A percentile compares a stretch with the other conserved stretches of the same genome.
Conservation (phyloP, 345 rosid genomes). For the Psidium friedrichsthalianum region DNA sequence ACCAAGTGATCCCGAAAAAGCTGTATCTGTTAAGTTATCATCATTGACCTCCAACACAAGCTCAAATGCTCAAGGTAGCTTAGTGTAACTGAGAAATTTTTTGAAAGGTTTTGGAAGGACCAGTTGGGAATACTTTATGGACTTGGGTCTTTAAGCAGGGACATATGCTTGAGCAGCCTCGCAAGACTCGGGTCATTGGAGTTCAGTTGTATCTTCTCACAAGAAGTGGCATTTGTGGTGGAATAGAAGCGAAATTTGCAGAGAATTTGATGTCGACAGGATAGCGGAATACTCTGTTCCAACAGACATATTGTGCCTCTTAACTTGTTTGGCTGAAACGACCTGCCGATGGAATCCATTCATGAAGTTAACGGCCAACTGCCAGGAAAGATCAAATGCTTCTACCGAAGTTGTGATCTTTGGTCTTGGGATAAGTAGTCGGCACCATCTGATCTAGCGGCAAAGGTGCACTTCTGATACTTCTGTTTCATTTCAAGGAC, state of each 20-base stretch:
- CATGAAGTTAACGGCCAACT: not conserved
- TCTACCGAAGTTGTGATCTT: not conserved
- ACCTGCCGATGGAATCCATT: not conserved
- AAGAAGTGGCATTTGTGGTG: not conserved
- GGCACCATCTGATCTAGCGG: not conserved
- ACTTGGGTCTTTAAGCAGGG: not conserved
- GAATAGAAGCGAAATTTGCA: not conserved
- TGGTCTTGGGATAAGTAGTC: not conserved
- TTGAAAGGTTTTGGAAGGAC: not conserved
- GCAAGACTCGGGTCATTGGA: not conserved
- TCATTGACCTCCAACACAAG: not conserved
- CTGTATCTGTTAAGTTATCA: slow-evolving; percentile 2
- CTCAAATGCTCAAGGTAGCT: not conserved
- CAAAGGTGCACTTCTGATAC: not conserved
- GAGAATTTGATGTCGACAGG: not conserved
- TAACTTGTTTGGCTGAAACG: not conserved
- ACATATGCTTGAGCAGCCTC: not conserved
- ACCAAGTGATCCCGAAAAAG: slow-evolving; percentile 7
- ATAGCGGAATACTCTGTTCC: not conserved
- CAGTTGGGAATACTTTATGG: not conserved
- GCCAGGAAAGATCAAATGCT: not conserved
- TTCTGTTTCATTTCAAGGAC: not conserved
- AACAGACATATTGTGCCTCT: not conserved
- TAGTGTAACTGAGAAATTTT: not conserved
- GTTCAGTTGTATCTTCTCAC: not conserved